Evolutionary conservation across 495 filamentous ascomycete species (phyloP), one percentile per base, ranked within the genome.

Genomic region (Penicillium bovifimosum): DNA sequence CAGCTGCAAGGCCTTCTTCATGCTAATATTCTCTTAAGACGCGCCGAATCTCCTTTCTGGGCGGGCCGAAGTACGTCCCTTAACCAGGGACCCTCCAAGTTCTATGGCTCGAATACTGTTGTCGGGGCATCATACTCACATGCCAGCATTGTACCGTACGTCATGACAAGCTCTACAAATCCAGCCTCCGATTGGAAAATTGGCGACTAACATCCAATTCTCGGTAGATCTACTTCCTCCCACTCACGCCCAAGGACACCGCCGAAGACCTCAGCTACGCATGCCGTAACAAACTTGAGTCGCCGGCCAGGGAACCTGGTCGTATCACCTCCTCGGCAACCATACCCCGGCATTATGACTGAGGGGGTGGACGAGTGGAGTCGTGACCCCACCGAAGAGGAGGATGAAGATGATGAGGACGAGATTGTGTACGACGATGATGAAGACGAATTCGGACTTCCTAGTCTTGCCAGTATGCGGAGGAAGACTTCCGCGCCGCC

Each of bases 81-180:
- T 17, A 76, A 66, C 45, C 70, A 71, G 59, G 60, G 62, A 51
- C 58, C 63, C 11, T 59, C 74, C 6, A 85, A 78, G 63, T 68
- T 74, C 35, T 75, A 81, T 65, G 88, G 91, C 47, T 72, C 81
- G 24, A 85, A 79, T 52, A 81, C 90, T 32, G 88, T 98, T n/a
- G 85, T 96, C 38, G 93, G 93, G 48, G 93, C 93, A 47, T 86
- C 91, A 40, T 98, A 98, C 68, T 97, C 93, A 33, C 95, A 98
- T 71, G 87, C 91, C 29, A 91, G 95, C 71, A 89, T 96, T 60
- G 76, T 96, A 52, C 93, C 92, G 70, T 86, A 87, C 54, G 91
- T 91, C 11, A n/a, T 6, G 20, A 41, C 42, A 33, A 4, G 7
- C 17, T 3, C 17, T 18, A 28, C 44, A 45, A 49, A 41, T 53